These are phyloP conservation scores for Macrocybe sp. DNA, from an alignment of 1,284 basidiomycete species.

Conservation along the genomic window DNA sequence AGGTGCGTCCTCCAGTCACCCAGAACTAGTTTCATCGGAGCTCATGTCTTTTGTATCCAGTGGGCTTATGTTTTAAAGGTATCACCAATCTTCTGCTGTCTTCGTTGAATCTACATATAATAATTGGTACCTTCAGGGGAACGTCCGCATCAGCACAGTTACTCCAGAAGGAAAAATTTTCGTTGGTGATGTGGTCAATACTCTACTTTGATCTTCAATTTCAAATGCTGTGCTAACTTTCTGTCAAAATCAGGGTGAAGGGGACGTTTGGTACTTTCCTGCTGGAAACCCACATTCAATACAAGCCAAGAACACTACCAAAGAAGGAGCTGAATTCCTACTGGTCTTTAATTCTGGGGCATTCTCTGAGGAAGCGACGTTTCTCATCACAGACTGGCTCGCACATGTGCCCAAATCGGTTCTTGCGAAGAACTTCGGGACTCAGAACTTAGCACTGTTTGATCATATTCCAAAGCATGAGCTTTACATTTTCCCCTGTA, in stretches of 20 bases:
- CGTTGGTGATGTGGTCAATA: conserved; percentile 42
- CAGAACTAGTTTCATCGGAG: not conserved
- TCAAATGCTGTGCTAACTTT: not conserved
- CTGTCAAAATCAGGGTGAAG: conserved; percentile 22
- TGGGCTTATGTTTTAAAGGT: conserved; percentile 48
- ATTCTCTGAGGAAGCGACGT: conserved; percentile 56
- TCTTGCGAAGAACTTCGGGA: conserved; percentile 25
- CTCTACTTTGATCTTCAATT: not conserved
- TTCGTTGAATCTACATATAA: not conserved
- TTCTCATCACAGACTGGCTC: conserved; percentile 48
- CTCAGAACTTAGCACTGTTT: conserved; percentile 34
- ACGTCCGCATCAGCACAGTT: conserved; percentile 41
- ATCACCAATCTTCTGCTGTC: not conserved
- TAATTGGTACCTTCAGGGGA: conserved; percentile 24
- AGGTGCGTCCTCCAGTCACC: conserved; percentile 23
- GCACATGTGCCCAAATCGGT: conserved; percentile 32
- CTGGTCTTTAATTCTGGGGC: conserved; percentile 51
- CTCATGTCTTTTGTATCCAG: conserved; percentile 14
- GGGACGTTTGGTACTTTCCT: conserved; percentile 60
- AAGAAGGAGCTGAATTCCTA: conserved; percentile 53
- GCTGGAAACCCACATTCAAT: conserved; percentile 47
- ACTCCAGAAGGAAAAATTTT: conserved; percentile 44
- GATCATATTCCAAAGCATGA: conserved; percentile 41
- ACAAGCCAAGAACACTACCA: conserved; percentile 44
- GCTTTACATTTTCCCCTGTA: conserved; percentile 54